A percentile compares a stretch with the other conserved stretches of the same genome.
Conservation (phyloP, 768 basidiomycete genomes). For the Cystobasidium onofrii region DNA sequence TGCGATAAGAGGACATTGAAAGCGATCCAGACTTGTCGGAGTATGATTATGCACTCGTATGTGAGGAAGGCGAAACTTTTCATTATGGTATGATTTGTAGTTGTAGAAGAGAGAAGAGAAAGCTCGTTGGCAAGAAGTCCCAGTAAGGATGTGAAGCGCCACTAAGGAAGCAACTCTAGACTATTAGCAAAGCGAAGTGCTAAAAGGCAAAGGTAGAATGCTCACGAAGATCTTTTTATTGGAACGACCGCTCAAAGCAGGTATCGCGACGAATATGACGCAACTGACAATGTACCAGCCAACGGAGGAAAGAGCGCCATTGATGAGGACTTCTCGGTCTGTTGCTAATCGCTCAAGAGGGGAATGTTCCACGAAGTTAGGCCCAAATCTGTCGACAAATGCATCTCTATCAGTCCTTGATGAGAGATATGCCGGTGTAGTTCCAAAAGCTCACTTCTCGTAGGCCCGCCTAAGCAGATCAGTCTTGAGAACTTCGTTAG, state of each 20-base stretch:
- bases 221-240: constrained; percentile 18
- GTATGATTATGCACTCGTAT: constrained; percentile 3
- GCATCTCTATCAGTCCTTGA: neutral
- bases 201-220: neutral
- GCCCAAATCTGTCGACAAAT: constrained; percentile 2
- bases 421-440: neutral
- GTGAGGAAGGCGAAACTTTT: neutral
- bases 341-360: neutral
- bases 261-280: constrained; percentile 12
- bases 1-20: constrained; percentile 19
- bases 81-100: neutral
- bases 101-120: neutral
- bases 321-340: constrained; percentile 3
- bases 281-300: constrained; percentile 27
- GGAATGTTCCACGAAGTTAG: neutral
- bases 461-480: constrained; percentile 13
- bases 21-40: constrained; percentile 17
- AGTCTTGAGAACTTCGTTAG: constrained; percentile 26
- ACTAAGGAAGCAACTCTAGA: neutral
- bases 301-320: neutral
- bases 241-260: neutral
- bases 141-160: constrained; percentile 11
- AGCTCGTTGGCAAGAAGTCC: neutral
- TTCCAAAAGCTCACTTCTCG: constrained; percentile 11
- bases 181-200: neutral